Evolutionary conservation across 2,329 filamentous ascomycete genomes (phyloP).

Genomic region (Fusarium odoratissimum): DNA sequence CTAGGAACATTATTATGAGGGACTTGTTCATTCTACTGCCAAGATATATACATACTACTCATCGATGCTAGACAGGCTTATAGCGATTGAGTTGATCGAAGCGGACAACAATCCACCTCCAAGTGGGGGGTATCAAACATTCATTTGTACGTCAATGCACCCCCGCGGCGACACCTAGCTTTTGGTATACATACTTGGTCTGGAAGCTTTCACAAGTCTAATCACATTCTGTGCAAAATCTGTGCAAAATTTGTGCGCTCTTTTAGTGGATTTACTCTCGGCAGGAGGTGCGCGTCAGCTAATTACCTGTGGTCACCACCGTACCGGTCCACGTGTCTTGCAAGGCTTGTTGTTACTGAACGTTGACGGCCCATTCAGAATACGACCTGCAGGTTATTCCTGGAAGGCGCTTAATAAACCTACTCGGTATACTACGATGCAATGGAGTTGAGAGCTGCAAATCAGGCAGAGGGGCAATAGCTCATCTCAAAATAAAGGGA

Average conservation of each 20-base stretch:
- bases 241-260: slow-evolving; percentile 8
- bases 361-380: slow-evolving; percentile 12
- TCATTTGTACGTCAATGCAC: slow-evolving; percentile 40
- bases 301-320: slow-evolving; percentile 2
- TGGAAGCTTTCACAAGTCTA: slow-evolving; percentile 15
- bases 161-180: slow-evolving; percentile 1
- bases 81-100: slow-evolving; percentile 8
- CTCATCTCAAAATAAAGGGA: not conserved
- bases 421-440: not conserved
- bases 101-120: not conserved
- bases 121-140: slow-evolving; percentile 23
- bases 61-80: not conserved
- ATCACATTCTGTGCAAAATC: slow-evolving; percentile 8
- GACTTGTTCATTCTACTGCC: not conserved
- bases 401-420: not conserved
- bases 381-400: slow-evolving; percentile 3
- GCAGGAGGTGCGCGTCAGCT: slow-evolving; percentile 24
- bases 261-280: not conserved
- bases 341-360: slow-evolving; percentile 8
- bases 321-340: slow-evolving; percentile 33
- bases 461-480: not conserved
- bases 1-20: not conserved
- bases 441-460: not conserved
- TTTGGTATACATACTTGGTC: not conserved
- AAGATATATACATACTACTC: not conserved